Evolutionary conservation across 805 yeast species (phyloP), one percentile per base, ranked within the genome.

Genomic region (Osmozyma mogii): DNA sequence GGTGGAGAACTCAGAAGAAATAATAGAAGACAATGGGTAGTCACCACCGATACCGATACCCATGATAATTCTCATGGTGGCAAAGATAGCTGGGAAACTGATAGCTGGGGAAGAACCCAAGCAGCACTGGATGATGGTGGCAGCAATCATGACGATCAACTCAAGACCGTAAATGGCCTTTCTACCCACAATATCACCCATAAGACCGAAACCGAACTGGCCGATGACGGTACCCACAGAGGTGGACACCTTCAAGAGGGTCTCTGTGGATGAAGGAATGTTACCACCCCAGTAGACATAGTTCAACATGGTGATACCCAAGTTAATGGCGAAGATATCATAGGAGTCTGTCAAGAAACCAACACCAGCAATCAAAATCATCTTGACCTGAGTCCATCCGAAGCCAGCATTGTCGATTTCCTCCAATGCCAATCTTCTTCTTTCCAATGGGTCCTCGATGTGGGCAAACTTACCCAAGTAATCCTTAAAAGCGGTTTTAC

Each of bases 31-130:
- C 49, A 87, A 70, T 44, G 96, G 95, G 58, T 85, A 85, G 65
- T 85, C 96, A 71, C 95, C 96, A 67, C 96, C 96, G 47, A 85
- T 87, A 75, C 96, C 96, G 47, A 87, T 79, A 70, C 96, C 96
- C 84, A 78, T 80, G 40, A 85, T 51, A 43, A 85, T 78, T 75
- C 96, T 81, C 64, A 76, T 78, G 50, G 80, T 77, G 8, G 78
- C 61, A 39, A 87, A 67, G 29, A 84, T 68, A 25, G 92, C 94
- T 33, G 75, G 72, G 49, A 84, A 80, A 50, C 67, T 70, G 37
- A 84, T 61, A 41, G 79, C 92, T 15, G 83, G 72, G 15, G 94
- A 73, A 7, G 56, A 48, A 49, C 94, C 95, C 26, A 79, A 41
- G 37, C 70, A 58, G 65, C 89, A 78, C 66, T 85, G 95, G 40